Base-by-base conservation (phyloP, 495 filamentous ascomycete genomes). In the Xylaria flabelliformis region DNA sequence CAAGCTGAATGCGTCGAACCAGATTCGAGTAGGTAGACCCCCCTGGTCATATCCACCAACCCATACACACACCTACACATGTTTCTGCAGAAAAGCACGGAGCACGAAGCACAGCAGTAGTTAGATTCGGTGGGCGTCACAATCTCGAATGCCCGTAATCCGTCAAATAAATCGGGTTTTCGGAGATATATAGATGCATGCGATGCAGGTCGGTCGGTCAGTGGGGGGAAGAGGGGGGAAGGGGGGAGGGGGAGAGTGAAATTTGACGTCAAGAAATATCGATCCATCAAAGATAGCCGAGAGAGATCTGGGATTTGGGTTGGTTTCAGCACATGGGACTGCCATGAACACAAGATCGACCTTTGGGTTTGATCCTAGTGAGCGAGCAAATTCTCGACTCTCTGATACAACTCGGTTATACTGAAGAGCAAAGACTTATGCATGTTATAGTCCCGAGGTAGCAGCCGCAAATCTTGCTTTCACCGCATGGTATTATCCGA, bases 401-500 rank as follows among this genome's bases (percentile, higher is more conserved):
- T 56, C 36, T 51, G 34, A 56, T 32, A 36, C 36, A 29, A 24
- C 50, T 36, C 48, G 50, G 41, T 3, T 4, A 17, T 62, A 59
- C 39, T 62, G 61, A 21, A 48, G 53, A 26, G 41, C 62, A 61
- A 17, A 21, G 34, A 32, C 17, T 64, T 64, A 26, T 12, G 67
- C 29, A 51, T 39, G 34, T n/a, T 67, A 67, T 55, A 42, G n/a
- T 50, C 17, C 17, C n/a, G 48, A 56, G 65, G 65, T 56, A 56
- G 65, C 56, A 67, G 48, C 36, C 50, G 65, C 17, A 56, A 67
- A 67, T 56, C 65, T 67, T 24, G 42, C 68, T 63, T 70, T 70
- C 68, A 70, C 44, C 44, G 68, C 67, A 64, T 70, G 56, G 68
- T 70, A 61, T 64, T 61, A 44, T 70, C 68, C 34, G 69, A 71